Percentiles rank a stretch among this genome's conserved stretches.
Conservation (phyloP, 208 protist genomes). For the Leptomonas seymouri region DNA sequence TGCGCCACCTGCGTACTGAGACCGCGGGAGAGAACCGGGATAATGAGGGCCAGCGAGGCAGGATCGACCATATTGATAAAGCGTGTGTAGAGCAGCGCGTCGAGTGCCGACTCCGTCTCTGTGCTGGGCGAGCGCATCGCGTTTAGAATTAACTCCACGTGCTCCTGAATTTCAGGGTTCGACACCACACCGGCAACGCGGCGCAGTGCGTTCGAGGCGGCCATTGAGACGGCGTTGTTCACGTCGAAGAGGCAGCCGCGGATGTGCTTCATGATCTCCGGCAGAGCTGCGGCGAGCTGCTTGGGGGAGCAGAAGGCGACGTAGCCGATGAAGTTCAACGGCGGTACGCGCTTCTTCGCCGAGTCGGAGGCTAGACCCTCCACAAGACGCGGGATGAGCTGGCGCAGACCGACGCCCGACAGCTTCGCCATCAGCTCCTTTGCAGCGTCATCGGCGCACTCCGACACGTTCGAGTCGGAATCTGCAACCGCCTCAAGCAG, state of each 20-base stretch:
- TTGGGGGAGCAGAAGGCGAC: conserved; percentile 92
- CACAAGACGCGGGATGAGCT: conserved; percentile 86
- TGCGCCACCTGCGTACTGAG: conserved; percentile 70
- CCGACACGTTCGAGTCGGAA: conserved; percentile 79
- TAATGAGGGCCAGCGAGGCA: conserved; percentile 92
- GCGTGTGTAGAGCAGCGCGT: conserved; percentile 93
- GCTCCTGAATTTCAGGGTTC: conserved; percentile 91
- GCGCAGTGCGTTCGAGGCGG: conserved; percentile 82
- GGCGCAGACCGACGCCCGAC: conserved; percentile 84
- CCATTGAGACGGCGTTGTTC: conserved; percentile 82
- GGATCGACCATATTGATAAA: conserved; percentile 93
- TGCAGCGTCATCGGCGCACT: conserved; percentile 89
- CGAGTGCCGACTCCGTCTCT: conserved; percentile 89
- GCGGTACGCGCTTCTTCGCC: conserved; percentile 82
- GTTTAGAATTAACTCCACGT: conserved; percentile 88
- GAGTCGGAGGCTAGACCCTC: conserved; percentile 72
- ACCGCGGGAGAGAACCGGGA: conserved; percentile 88
- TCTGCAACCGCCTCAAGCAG: conserved; percentile 87
- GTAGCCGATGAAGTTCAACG: conserved; percentile 91
- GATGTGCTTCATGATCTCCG: conserved; percentile 91
- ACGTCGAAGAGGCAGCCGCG: conserved; percentile 88
- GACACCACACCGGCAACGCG: conserved; percentile 91
- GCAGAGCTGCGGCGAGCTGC: conserved; percentile 88
- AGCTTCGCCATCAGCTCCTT: conserved; percentile 81
- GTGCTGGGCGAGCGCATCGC: conserved; percentile 90